Evolutionary conservation across 257 asterid species (phyloP), one percentile per base, ranked within the genome.

Genomic region (Thymus mandschuricus): DNA sequence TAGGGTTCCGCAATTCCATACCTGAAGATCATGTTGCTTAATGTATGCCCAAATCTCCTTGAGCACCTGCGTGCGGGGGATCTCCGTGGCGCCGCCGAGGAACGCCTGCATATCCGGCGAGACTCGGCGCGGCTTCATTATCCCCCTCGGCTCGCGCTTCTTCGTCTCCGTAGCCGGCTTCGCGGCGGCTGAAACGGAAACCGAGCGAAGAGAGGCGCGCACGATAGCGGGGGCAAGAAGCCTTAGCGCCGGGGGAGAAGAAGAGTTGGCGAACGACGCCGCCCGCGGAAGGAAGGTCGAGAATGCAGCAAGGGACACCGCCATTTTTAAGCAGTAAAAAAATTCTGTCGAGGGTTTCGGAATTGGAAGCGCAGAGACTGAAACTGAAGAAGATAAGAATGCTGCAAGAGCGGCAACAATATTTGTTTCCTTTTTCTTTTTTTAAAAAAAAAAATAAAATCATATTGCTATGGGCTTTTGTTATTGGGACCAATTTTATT

Each of bases 91-190:
- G 10, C 96, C 96, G 13, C 96, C 98, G 54, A 91, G 89, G 73
- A 93, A 91, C n/a, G 85, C 90, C 83, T 81, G 94, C 96, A 91
- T 89, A 70, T 87, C 96, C 44, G 89, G 89, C 9, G 98, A 89
- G 2, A 94, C 96, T 0, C 78, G 82, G 60, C 86, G 86, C 21
- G 98, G 97, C 86, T 89, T 91, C 96, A 81, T 86, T 70, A 91
- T 86, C 7, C 98, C 96, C 71, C 95, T 79, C 30, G 91, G 92
- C 73, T 81, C 88, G 68, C 88, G 89, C 78, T 86, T 87, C 89
- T 81, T 87, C 64, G 86, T 80, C 80, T 89, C 96, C 41, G 88
- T 69, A 10, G 82, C 82, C 57, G 89, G 86, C 85, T 86, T 86
- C 28, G 96, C 75, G 33, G 84, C 80, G 9, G 92, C 80, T 3